Percentiles rank a stretch among this genome's conserved stretches.
Evolutionary conservation across 163 green algal genomes (phyloP).

Genomic region (Trebouxia gelatinosa): DNA sequence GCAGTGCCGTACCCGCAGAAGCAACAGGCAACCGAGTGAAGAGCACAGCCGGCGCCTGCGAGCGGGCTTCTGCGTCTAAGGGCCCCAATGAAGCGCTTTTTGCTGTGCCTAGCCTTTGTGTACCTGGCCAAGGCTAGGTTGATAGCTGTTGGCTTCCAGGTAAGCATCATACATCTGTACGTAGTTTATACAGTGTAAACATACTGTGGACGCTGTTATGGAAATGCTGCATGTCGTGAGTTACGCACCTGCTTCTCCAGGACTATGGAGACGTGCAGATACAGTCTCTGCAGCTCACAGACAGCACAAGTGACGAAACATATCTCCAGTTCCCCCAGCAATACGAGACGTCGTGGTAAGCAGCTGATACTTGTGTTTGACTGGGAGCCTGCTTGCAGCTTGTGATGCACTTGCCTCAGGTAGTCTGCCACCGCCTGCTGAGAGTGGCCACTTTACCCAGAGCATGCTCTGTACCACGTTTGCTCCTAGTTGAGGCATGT

Average conservation of each 20-base stretch:
- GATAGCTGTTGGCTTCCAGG: not conserved
- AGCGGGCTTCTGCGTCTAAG: not conserved
- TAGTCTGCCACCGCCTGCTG: no score
- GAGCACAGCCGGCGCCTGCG: not conserved
- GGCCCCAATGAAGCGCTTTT: not conserved
- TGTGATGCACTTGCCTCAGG: no score
- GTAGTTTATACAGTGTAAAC: not conserved
- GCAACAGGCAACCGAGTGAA: not conserved
- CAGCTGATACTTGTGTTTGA: no score
- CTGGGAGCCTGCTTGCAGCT: no score
- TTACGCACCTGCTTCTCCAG: not conserved
- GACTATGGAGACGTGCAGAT: no score
- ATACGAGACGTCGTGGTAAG: no score
- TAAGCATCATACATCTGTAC: not conserved
- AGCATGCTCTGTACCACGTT: not conserved
- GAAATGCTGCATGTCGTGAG: not conserved
- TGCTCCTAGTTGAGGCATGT: not conserved
- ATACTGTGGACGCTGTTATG: not conserved
- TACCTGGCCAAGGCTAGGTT: not conserved
- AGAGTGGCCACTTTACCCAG: not conserved
- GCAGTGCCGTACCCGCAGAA: no score
- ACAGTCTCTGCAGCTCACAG: not conserved
- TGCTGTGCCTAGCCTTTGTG: not conserved
- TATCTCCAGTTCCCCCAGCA: not conserved
- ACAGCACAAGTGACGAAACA: not conserved